Conservation (phyloP, 352 stramenopile species). For the Globisporangium acanthophoron region DNA sequence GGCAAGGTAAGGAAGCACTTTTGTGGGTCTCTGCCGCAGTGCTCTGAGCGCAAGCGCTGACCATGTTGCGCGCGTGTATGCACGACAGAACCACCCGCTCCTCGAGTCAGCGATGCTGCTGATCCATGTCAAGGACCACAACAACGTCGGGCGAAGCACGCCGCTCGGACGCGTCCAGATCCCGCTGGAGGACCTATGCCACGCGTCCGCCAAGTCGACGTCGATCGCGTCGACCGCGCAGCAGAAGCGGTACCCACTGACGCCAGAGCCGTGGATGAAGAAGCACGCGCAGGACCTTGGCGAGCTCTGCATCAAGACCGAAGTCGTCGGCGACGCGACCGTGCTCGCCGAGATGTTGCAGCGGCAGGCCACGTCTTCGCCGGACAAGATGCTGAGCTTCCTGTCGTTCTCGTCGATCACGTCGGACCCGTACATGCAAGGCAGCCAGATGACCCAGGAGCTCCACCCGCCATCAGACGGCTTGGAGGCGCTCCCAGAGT, state of each 20-base stretch:
- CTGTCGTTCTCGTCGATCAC: constrained; percentile 47
- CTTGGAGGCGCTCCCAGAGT: constrained; percentile 9
- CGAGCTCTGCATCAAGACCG: constrained; percentile 62
- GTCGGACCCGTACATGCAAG: constrained; percentile 34
- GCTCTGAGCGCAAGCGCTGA: neutral
- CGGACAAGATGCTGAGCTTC: constrained; percentile 48
- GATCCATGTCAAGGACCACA: constrained; percentile 74
- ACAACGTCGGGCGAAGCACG: constrained; percentile 56
- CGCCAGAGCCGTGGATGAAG: constrained; percentile 71
- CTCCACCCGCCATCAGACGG: neutral
- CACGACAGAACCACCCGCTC: constrained; percentile 37
- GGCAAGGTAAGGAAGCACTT: constrained; percentile 35
- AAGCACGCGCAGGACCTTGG: constrained; percentile 45
- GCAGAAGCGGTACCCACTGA: constrained; percentile 51
- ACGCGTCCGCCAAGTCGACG: constrained; percentile 38
- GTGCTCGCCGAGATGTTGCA: constrained; percentile 52
- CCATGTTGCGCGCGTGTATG: neutral
- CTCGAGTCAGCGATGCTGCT: constrained; percentile 36
- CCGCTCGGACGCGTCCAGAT: constrained; percentile 64
- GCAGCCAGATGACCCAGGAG: constrained; percentile 10
- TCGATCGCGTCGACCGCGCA: constrained; percentile 45
- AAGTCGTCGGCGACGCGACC: constrained; percentile 54
- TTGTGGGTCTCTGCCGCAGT: neutral
- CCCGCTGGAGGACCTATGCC: constrained; percentile 52
- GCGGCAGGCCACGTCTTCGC: constrained; percentile 21